Evolutionary conservation across 345 rosid genomes (phyloP), one percentile per base, ranked within the genome.

Genomic region (Orychophragmus violaceus): DNA sequence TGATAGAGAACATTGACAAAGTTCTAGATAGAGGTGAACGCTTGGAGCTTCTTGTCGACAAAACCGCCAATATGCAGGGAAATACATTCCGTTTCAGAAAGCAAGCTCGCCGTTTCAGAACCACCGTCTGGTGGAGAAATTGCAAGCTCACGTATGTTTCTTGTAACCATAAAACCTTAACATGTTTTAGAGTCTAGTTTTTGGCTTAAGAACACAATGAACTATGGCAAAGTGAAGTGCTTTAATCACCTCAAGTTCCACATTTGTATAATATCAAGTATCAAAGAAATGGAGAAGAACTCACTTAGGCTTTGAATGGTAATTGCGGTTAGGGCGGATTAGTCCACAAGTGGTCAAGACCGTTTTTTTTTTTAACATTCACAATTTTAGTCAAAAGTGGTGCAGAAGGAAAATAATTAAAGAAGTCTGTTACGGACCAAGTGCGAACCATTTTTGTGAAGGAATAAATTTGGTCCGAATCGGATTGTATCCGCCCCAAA

Each of bases 1-100:
- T 94, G 99, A 92, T 90, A 60, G 96, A 94, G 52, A 94, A 94
- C 78, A 85, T 94, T 65, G 96, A 94, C 72, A 91, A 87, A 74
- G 85, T 94, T 79, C 76, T 94, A 48, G 96, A 91, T 62, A 83
- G 99, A 81, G 99, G 99, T 18, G 96, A 94, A 62, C 82, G 86
- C 45, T 81, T 91, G 60, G 93, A 91, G 79, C 87, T 88, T 65
- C 91, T 94, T 45, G 97, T 91, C 69, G 97, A 91, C 68, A 94
- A 87, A 77, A 91, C 97, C 18, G 87, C 93, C 16, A 89, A 87
- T 39, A 91, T 94, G 90, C 97, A 94, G 78, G 97, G 87, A 17
- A 83, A 91, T 32, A 84, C 96, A 39, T 87, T 91, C 77, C 97
- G 93, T 72, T 94, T 94, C 80, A 85, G 70, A 82, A 94, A 90